Evolutionary conservation across 208 protist species (phyloP).

Genomic region (Acanthamoeba sp.): DNA sequence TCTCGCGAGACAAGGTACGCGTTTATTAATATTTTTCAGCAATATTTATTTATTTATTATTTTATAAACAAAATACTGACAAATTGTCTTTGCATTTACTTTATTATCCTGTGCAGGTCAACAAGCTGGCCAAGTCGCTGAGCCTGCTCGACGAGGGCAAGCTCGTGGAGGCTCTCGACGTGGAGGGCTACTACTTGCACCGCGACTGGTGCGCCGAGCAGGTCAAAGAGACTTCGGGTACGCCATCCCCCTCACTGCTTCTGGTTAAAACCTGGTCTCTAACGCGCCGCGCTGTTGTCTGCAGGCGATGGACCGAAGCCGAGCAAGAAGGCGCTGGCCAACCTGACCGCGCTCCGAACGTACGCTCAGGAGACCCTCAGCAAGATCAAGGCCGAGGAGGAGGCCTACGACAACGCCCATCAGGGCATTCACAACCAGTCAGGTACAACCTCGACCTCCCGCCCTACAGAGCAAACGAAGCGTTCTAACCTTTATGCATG

Average conservation of each 20-base stretch:
- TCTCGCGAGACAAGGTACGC: constrained; percentile 35
- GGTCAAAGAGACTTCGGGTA: background rate
- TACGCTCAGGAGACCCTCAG: background rate
- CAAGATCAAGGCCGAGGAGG: background rate
- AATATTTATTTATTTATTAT: background rate
- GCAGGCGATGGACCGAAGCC: background rate
- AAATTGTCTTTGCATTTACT: background rate
- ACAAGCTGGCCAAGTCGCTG: constrained; percentile 14
- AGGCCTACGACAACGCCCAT: background rate
- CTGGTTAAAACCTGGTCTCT: too few relatives aligned
- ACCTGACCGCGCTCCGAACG: background rate
- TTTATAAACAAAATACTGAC: background rate
- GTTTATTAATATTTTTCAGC: background rate
- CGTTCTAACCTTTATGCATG: background rate
- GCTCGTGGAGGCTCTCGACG: constrained; percentile 61
- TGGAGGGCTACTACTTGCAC: background rate
- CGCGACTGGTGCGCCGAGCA: background rate
- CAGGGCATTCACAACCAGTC: constrained; percentile 24
- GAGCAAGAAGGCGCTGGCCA: background rate
- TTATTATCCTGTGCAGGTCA: background rate
- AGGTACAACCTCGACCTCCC: background rate
- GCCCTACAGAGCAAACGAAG: too few relatives aligned
- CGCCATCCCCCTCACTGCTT: too few relatives aligned
- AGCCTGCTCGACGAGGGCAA: constrained; percentile 71
- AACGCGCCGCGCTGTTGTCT: background rate